Evolutionary conservation across 306 rosid genomes (phyloP), one percentile per base, ranked within the genome.

Genomic region (Casuarina cunninghamiana): DNA sequence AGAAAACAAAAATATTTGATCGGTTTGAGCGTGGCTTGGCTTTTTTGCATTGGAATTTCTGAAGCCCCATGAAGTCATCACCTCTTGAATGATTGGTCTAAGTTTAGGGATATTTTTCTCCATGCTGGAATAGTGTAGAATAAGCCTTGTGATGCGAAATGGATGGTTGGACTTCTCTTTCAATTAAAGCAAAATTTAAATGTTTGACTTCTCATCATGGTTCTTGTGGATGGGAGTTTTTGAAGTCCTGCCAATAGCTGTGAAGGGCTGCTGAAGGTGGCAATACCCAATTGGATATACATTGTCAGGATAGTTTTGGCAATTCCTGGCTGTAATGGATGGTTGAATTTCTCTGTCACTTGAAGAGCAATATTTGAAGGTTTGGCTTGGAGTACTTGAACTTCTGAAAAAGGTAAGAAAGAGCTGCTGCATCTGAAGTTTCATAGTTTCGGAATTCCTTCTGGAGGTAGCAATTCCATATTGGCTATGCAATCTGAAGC

Each of bases 221-320:
- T n/a, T 53, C 48, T 21, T 39, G 68, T 82, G 82, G 80, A 50
- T 38, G 15, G 39, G 71, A 71, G 12, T 49, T 49, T 44, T 35
- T 57, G 43, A 12, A 32, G 53, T 42, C 19, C 42, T 73, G 66
- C 39, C 53, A 75, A 57, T 57, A 19, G 65, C 39, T 58, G 4
- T 26, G 65, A 58, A 26, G 32, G 32, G 32, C 32, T 26, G 32
- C 32, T 26, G 32, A 26, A 26, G 32, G 32, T 26, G 32, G 32
- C 32, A 26, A 26, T 26, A 26, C 32, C 32, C 32, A 26, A 26
- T 26, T 26, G 32, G 32, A 26, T 26, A 26, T 26, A 26, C 32
- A 26, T 26, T 26, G 32, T 26, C 32, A 26, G 32, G 32, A 26
- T 26, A 26, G 32, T 26, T 26, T 26, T 26, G 32, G 32, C 32